These are phyloP conservation scores for Xylaria bambusicola DNA, from an alignment of 495 filamentous ascomycete genomes.

Conservation along the genomic window DNA sequence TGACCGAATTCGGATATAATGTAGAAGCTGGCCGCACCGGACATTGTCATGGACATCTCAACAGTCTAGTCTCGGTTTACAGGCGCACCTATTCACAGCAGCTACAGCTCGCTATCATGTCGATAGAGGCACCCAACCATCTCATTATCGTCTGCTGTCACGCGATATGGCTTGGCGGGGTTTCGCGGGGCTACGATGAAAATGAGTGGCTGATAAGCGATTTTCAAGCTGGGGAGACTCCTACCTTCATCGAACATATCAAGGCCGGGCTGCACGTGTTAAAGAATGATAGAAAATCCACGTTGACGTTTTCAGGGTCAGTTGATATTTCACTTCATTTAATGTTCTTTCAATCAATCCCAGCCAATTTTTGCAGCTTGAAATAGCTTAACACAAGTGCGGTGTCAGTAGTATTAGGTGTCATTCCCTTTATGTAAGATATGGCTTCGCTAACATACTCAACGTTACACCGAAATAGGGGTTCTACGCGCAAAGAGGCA, in stretches of 20 bases:
- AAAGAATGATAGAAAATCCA: slow-evolving; percentile 35
- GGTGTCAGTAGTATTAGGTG: background rate
- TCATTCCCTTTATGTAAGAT: background rate
- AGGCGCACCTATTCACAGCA: too few relatives aligned
- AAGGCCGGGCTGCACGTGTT: slow-evolving; percentile 60
- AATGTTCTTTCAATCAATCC: background rate
- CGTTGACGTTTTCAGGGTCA: slow-evolving; percentile 73
- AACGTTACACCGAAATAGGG: slow-evolving; percentile 45
- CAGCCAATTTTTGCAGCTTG: slow-evolving; percentile 5
- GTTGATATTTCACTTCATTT: slow-evolving; percentile 21
- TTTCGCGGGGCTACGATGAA: slow-evolving; percentile 58
- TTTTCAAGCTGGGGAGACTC: slow-evolving; percentile 72
- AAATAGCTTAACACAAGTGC: background rate
- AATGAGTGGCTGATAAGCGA: slow-evolving; percentile 71
- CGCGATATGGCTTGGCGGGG: slow-evolving; percentile 71
- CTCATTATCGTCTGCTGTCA: slow-evolving; percentile 82
- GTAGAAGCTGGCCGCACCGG: too few relatives aligned
- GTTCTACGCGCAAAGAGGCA: slow-evolving; percentile 60
- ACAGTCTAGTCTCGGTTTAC: too few relatives aligned
- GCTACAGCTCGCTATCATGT: slow-evolving; percentile 2
- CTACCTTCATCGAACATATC: slow-evolving; percentile 72
- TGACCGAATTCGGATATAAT: background rate
- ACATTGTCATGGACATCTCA: background rate
- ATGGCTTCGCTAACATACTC: background rate
- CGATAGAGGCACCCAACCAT: slow-evolving; percentile 33